Percentiles rank a stretch among this genome's conserved stretches.
These are phyloP conservation scores for Syncephalis plumigaleata DNA, from an alignment of 371 early-diverging fungal species.

Conservation along the genomic window DNA sequence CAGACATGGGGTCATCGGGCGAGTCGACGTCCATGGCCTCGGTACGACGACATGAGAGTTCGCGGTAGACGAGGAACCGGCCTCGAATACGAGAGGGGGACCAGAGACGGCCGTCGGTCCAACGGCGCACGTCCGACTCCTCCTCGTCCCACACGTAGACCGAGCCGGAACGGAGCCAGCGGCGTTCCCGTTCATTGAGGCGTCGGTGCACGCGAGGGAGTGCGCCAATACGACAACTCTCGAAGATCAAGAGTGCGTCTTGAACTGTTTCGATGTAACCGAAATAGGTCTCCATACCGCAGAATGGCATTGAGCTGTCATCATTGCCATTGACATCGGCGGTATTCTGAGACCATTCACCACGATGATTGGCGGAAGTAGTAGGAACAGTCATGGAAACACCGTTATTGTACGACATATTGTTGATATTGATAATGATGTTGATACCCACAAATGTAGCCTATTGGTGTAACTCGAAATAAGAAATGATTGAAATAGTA, in stretches of 20 bases:
- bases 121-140: slow-evolving; percentile 77
- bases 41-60: slow-evolving; percentile 39
- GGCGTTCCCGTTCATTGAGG: slow-evolving; percentile 58
- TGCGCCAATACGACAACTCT: slow-evolving; percentile 47
- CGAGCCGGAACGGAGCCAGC: slow-evolving; percentile 58
- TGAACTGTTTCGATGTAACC: slow-evolving; percentile 52
- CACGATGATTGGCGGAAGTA: too few species aligned
- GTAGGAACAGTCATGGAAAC: too few species aligned
- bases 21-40: slow-evolving; percentile 7
- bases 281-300: slow-evolving; percentile 29
- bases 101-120: slow-evolving; percentile 86
- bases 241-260: slow-evolving; percentile 59
- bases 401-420: too few species aligned
- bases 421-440: too few species aligned
- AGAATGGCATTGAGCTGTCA: too few species aligned
- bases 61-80: slow-evolving; percentile 61
- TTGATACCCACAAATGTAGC: too few species aligned
- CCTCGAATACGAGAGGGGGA: slow-evolving; percentile 66
- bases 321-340: too few species aligned
- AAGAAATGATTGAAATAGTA: too few species aligned
- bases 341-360: too few species aligned
- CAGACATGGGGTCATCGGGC: too few species aligned
- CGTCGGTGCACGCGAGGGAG: slow-evolving; percentile 44
- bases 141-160: slow-evolving; percentile 79
- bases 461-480: too few species aligned